Conservation (phyloP, 1,139 yeast species). For the Wickerhamomyces sp. region DNA sequence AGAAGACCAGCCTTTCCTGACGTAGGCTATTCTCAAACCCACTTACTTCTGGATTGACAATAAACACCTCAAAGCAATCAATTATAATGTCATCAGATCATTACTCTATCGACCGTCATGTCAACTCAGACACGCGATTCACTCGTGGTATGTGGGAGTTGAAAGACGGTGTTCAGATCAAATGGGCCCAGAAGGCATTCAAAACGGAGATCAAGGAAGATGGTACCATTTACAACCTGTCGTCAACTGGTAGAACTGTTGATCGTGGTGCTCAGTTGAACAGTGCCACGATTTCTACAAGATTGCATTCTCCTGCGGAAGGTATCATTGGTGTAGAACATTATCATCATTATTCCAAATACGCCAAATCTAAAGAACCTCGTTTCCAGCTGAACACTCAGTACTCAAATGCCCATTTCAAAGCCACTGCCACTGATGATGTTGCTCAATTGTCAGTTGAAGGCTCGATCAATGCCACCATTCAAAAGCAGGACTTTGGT, state of each 20-base stretch:
- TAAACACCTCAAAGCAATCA: too few species aligned
- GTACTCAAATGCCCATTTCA: conserved; percentile 2
- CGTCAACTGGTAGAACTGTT: conserved; percentile 8
- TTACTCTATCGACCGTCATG: conserved; percentile 9
- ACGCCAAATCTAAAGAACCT: conserved; percentile 11
- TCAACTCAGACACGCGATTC: conserved; percentile 13
- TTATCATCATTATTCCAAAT: conserved; percentile 18
- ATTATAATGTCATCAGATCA: too few species aligned
- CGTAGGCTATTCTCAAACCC: too few species aligned
- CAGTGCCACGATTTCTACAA: conserved; percentile 18
- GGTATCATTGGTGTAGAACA: conserved; percentile 19
- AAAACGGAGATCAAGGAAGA: conserved; percentile 13
- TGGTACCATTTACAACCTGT: conserved; percentile 11
- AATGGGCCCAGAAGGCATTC: conserved; percentile 17
- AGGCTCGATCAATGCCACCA: conserved; percentile 9
- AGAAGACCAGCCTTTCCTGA: too few species aligned
- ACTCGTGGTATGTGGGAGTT: conserved; percentile 19
- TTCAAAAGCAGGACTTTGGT: conserved; percentile 16
- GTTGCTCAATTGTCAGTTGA: conserved; percentile 6
- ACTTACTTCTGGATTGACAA: too few species aligned
- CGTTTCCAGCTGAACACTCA: conserved; percentile 11
- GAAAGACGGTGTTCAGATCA: conserved; percentile 14
- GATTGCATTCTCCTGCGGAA: conserved; percentile 10
- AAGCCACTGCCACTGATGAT: conserved; percentile 4
- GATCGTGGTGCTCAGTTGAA: conserved; percentile 16